Evolutionary conservation across 306 rosid species (phyloP).

Genomic region (Coriaria nepalensis): DNA sequence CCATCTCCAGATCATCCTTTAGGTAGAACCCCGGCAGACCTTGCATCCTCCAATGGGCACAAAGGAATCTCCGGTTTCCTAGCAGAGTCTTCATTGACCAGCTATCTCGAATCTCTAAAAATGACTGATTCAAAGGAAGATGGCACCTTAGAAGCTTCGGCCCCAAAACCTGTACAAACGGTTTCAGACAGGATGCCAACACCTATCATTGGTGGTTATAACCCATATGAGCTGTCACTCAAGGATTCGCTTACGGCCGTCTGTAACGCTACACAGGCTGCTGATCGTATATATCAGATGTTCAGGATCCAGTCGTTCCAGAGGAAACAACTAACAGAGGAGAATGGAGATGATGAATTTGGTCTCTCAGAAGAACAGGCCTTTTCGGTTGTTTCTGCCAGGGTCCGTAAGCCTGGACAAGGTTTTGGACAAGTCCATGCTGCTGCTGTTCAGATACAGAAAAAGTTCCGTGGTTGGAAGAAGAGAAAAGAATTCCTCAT

Average conservation of each 20-base stretch:
- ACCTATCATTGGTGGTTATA: conserved; percentile 33
- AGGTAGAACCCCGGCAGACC: conserved; percentile 62
- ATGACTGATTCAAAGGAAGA: conserved; percentile 39
- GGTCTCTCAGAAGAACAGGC: conserved; percentile 43
- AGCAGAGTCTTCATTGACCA: conserved; percentile 55
- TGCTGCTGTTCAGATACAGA: conserved; percentile 75
- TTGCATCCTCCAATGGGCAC: conserved; percentile 64
- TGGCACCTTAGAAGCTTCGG: conserved; percentile 27
- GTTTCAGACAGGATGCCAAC: conserved; percentile 61
- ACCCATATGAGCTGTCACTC: conserved; percentile 47
- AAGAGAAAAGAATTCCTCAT: conserved; percentile 74
- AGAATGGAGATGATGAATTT: conserved; percentile 26
- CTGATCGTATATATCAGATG: conserved; percentile 64
- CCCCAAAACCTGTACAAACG: conserved; percentile 37
- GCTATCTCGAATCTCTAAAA: conserved; percentile 33
- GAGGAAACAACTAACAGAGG: conserved; percentile 37
- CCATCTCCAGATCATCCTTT: conserved; percentile 56
- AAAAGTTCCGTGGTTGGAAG: conserved; percentile 86
- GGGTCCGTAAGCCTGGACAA: conserved; percentile 36
- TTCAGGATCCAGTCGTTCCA: conserved; percentile 74
- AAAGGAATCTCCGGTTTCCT: conserved; percentile 84
- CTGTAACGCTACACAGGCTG: conserved; percentile 77
- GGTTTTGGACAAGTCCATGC: conserved; percentile 32
- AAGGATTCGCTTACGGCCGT: conserved; percentile 82
- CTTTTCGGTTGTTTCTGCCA: conserved; percentile 38